Conservation (phyloP, 768 basidiomycete species). For the Polyporus arcularius region DNA sequence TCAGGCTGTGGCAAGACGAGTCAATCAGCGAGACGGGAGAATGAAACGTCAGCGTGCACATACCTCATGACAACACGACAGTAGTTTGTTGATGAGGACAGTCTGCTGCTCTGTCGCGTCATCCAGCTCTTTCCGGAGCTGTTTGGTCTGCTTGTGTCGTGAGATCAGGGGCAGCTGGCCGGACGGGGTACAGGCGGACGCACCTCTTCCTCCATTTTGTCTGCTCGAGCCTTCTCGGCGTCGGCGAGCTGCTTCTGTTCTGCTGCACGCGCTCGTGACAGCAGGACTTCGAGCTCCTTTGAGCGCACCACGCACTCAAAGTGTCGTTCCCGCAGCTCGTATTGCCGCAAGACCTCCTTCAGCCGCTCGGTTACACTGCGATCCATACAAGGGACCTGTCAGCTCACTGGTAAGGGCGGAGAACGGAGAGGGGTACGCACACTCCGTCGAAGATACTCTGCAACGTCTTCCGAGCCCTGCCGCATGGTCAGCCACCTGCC, state of each 20-base stretch:
- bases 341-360: conserved; percentile 85
- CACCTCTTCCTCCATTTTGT: conserved; percentile 77
- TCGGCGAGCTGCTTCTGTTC: conserved; percentile 86
- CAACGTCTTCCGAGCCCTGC: conserved; percentile 70
- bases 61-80: conserved; percentile 87
- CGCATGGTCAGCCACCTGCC: not conserved
- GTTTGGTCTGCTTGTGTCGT: conserved; percentile 49
- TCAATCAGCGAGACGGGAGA: not conserved
- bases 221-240: conserved; percentile 66
- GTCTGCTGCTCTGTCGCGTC: conserved; percentile 79
- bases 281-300: conserved; percentile 85
- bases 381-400: not conserved
- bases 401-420: not conserved
- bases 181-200: conserved; percentile 24
- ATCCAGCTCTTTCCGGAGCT: conserved; percentile 75
- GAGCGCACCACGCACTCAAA: conserved; percentile 92
- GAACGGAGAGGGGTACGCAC: conserved; percentile 46
- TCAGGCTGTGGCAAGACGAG: conserved; percentile 54
- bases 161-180: not conserved
- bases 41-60: conserved; percentile 28
- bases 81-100: conserved; percentile 79
- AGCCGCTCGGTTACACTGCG: conserved; percentile 79
- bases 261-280: conserved; percentile 84
- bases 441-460: conserved; percentile 86
- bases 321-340: conserved; percentile 88